Base-by-base conservation (phyloP, 176 grass and related monocot species). In the Oryza brachyantha region DNA sequence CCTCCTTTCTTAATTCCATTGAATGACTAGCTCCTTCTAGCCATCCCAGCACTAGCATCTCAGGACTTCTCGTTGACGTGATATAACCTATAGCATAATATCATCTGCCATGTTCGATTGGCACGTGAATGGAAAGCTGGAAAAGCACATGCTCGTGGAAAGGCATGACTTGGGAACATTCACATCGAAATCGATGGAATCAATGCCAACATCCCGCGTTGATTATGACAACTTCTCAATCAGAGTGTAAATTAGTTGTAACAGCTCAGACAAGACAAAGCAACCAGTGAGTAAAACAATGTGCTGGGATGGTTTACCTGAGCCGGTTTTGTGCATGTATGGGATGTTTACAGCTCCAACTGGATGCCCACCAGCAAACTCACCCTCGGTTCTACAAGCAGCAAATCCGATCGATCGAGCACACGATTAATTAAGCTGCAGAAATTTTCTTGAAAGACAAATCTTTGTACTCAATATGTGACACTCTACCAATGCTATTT, bases 271-370 rank as follows among this genome's bases (percentile, higher is more conserved):
- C 9, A 31, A 12, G 61, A 42, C 32, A 39, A 1, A 38, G 14
- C 13, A 46, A 40, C 1, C 25, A 21, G 59, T 0, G 29, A 71
- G 5, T 26, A 46, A 25, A 59, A 5, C 55, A 52, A 25, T 13
- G 39, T 29, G 42, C 26, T 29, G 5, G 13, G 3, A 10, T 6
- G 13, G 7, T 31, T 70, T 90, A 94, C 91, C 94, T 88, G 94
- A 91, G 12, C 72, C 91, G 26, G 79, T 63, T 29, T 68, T 94
- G 68, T 90, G 16, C 89, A 97, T 81, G 46, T 93, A 97, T 22
- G 94, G 84, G 17, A 97, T 42, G 66, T 97, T 97, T 24, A 88
- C 76, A 27, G 94, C 91, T 69, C 85, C 87, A n/a, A 64, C 64
- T 3, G 94, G 79, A 84, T 94, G 91, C 2, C 94, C 82, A 0